Conservation (phyloP, 768 basidiomycete species). For the Hebeloma cylindrosporum region DNA sequence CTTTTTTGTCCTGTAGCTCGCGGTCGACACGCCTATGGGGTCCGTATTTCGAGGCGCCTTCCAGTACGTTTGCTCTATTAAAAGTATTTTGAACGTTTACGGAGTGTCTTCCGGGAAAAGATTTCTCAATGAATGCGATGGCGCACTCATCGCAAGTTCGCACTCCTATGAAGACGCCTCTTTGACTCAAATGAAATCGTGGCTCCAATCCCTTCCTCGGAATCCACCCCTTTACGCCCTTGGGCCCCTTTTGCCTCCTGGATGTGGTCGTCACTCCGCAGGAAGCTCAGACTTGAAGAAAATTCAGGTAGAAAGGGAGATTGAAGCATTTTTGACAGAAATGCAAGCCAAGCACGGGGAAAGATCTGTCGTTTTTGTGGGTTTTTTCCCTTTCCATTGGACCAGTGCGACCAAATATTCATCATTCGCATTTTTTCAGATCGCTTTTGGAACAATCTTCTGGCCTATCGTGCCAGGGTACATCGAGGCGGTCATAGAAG, state of each 20-base stretch:
- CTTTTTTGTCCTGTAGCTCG: neutral
- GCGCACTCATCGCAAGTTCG: neutral
- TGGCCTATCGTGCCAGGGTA: constrained; percentile 9
- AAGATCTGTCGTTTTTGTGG: constrained; percentile 12
- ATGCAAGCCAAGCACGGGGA: constrained; percentile 1
- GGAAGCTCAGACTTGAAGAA: too few species aligned
- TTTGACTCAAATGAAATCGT: constrained; percentile 6
- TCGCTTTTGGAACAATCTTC: constrained; percentile 13
- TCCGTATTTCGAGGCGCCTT: neutral
- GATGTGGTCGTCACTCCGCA: neutral
- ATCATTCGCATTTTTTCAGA: too few species aligned
- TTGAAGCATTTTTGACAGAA: constrained; percentile 4
- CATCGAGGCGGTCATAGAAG: constrained; percentile 11
- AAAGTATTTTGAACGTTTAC: neutral
- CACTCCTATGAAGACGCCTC: constrained; percentile 5
- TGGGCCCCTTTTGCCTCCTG: constrained; percentile 13
- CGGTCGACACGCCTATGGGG: neutral
- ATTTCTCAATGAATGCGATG: constrained; percentile 9
- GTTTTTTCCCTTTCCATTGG: neutral
- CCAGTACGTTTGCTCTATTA: constrained; percentile 4
- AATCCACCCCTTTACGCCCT: constrained; percentile 7
- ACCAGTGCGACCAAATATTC: neutral
- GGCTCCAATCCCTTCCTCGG: constrained; percentile 4
- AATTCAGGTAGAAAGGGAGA: too few species aligned
- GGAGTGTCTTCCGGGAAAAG: neutral